Conservation (phyloP, 2,329 filamentous ascomycete species). For the Trichoderma harzianum region DNA sequence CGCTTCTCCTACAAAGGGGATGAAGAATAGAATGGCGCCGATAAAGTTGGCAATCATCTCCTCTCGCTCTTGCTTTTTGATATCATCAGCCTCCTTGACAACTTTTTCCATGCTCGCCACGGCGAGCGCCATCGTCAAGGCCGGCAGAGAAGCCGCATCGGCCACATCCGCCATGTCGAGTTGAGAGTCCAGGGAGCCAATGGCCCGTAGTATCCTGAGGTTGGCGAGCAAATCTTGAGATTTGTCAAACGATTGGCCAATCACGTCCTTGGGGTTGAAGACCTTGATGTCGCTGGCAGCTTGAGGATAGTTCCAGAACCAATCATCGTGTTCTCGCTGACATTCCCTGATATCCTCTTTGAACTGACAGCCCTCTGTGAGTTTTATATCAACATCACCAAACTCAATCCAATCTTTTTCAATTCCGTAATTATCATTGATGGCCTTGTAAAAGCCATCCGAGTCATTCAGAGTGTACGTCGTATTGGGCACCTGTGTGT, state of each 20-base stretch:
- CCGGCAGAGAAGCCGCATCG: conserved; percentile 22
- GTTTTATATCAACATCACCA: conserved; percentile 2
- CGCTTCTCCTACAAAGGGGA: conserved; percentile 49
- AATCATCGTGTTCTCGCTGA: conserved; percentile 2
- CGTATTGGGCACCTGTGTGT: conserved; percentile 11
- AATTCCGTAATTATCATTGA: conserved; percentile 22
- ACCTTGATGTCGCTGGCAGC: conserved; percentile 19
- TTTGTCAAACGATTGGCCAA: conserved; percentile 21
- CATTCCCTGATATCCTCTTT: conserved; percentile 17
- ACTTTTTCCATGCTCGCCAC: conserved; percentile 28
- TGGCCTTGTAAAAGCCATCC: conserved; percentile 21
- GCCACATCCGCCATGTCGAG: conserved; percentile 13
- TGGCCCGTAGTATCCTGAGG: conserved; percentile 6
- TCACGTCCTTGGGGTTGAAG: conserved; percentile 24
- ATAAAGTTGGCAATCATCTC: conserved; percentile 33
- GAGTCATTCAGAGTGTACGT: conserved; percentile 21
- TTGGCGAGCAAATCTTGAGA: conserved; percentile 1
- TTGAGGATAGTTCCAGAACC: conserved; percentile 21
- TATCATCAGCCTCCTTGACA: conserved; percentile 25
- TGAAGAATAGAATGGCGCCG: conserved; percentile 45
- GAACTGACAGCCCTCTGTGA: conserved; percentile 19
- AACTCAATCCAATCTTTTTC: conserved; percentile 21
- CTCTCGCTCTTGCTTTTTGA: conserved; percentile 23
- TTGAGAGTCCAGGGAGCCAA: background rate
- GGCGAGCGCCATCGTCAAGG: conserved; percentile 25